Percentiles rank a stretch among this genome's conserved stretches.
Evolutionary conservation across 768 basidiomycete genomes (phyloP).

Genomic region (Trametes sanguinea): DNA sequence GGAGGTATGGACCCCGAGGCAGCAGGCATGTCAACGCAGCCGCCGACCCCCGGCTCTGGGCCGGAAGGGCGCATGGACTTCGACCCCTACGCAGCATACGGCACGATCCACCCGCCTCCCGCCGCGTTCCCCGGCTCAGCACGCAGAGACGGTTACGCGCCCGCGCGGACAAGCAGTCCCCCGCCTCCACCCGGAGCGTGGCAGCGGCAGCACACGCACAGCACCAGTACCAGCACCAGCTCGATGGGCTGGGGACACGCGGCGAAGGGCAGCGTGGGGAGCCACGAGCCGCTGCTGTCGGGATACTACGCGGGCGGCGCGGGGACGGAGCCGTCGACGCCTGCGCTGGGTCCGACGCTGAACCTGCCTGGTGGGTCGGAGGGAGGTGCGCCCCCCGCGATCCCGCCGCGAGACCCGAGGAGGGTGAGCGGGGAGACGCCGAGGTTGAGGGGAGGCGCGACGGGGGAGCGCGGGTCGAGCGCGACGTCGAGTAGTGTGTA

Average conservation of each 20-base stretch:
- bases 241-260: slow-evolving; percentile 40
- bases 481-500: slow-evolving; percentile 28
- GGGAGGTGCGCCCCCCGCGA: slow-evolving; percentile 8
- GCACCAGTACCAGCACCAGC: slow-evolving; percentile 30
- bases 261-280: slow-evolving; percentile 53
- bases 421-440: slow-evolving; percentile 5
- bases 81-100: slow-evolving; percentile 58
- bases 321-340: slow-evolving; percentile 22
- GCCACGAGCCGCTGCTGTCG: slow-evolving; percentile 62
- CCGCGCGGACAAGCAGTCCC: slow-evolving; percentile 50
- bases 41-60: slow-evolving; percentile 23
- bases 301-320: slow-evolving; percentile 18
- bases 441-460: slow-evolving; percentile 2
- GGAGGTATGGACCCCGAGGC: slow-evolving; percentile 28
- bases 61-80: slow-evolving; percentile 30
- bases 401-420: slow-evolving; percentile 13
- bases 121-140: slow-evolving; percentile 16
- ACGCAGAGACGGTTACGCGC: slow-evolving; percentile 42
- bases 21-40: slow-evolving; percentile 24
- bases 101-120: slow-evolving; percentile 25
- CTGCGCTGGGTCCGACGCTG: slow-evolving; percentile 22
- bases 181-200: slow-evolving; percentile 35
- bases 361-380: slow-evolving; percentile 6
- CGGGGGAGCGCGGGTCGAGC: slow-evolving; percentile 1
- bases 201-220: slow-evolving; percentile 27